Evolutionary conservation across 192 early-diverging fungal genomes (phyloP).

Genomic region (Obelidium mucronatum): DNA sequence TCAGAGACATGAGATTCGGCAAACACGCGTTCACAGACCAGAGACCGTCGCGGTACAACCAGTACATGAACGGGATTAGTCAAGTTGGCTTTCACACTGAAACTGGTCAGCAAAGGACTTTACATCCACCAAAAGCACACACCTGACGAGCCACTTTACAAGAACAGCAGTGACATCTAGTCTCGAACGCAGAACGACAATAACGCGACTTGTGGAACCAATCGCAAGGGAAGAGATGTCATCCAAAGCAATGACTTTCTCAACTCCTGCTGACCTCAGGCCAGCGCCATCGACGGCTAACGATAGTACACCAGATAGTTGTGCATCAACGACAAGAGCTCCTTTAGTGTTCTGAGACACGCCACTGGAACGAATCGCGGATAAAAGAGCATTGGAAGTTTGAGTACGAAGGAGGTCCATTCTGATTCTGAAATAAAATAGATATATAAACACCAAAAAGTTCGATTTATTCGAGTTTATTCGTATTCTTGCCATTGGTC

Average conservation of each 20-base stretch:
- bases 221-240: not conserved
- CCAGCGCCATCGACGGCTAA: slow-evolving; percentile 17
- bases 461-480: too few relatives aligned
- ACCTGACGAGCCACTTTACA: not conserved
- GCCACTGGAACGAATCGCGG: not conserved
- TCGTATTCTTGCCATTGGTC: too few relatives aligned
- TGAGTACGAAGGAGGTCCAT: not conserved
- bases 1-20: slow-evolving; percentile 94
- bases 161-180: not conserved
- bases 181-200: slow-evolving; percentile 13
- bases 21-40: slow-evolving; percentile 91
- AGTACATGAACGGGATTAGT: slow-evolving; percentile 55
- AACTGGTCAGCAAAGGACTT: not conserved
- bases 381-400: not conserved
- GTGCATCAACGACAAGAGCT: slow-evolving; percentile 2
- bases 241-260: slow-evolving; percentile 8
- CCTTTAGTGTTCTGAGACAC: not conserved
- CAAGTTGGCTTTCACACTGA: not conserved
- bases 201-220: not conserved
- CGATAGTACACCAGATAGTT: not conserved
- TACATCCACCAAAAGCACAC: not conserved
- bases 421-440: too few relatives aligned
- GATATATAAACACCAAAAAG: too few relatives aligned
- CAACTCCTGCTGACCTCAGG: slow-evolving; percentile 15
- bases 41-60: slow-evolving; percentile 88